A percentile compares a stretch with the other conserved stretches of the same genome.
Conservation (phyloP, 768 basidiomycete genomes). For the Pholiota molesta region DNA sequence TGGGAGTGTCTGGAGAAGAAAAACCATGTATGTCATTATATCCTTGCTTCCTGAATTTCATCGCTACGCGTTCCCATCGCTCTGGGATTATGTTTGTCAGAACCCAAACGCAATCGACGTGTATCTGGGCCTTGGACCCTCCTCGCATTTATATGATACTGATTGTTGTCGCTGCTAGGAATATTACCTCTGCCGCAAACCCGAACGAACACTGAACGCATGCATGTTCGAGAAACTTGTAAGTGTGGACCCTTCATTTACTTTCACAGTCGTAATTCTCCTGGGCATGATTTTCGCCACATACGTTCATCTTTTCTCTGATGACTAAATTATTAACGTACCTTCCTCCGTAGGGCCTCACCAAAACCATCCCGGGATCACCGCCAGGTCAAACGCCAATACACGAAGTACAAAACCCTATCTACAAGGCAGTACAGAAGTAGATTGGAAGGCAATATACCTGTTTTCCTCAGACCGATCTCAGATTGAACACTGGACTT, state of each 20-base stretch:
- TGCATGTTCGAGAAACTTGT: slow-evolving; percentile 98
- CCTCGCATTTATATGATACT: neutral
- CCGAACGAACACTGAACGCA: slow-evolving; percentile 84
- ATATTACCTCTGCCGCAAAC: slow-evolving; percentile 87
- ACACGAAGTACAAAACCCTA: slow-evolving; percentile 86
- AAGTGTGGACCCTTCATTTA: slow-evolving; percentile 31
- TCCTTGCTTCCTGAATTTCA: neutral
- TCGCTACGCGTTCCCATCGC: neutral
- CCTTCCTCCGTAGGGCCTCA: slow-evolving; percentile 67
- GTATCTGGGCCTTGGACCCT: neutral
- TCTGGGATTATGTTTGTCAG: neutral
- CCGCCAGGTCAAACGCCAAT: slow-evolving; percentile 81
- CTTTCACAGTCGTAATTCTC: neutral
- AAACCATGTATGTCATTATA: slow-evolving; percentile 74
- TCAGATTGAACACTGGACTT: neutral
- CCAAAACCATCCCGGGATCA: slow-evolving; percentile 89
- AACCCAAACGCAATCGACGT: neutral
- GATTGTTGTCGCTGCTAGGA: slow-evolving; percentile 50
- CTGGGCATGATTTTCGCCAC: neutral
- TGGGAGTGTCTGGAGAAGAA: slow-evolving; percentile 94
- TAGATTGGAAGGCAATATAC: slow-evolving; percentile 30
- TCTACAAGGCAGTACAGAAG: slow-evolving; percentile 86
- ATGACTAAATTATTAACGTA: neutral
- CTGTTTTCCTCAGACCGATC: neutral
- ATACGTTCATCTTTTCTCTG: neutral